A percentile compares a stretch with the other conserved stretches of the same genome.
Conservation (phyloP, 108 stramenopile species). For the Nannochloropsis salina region DNA sequence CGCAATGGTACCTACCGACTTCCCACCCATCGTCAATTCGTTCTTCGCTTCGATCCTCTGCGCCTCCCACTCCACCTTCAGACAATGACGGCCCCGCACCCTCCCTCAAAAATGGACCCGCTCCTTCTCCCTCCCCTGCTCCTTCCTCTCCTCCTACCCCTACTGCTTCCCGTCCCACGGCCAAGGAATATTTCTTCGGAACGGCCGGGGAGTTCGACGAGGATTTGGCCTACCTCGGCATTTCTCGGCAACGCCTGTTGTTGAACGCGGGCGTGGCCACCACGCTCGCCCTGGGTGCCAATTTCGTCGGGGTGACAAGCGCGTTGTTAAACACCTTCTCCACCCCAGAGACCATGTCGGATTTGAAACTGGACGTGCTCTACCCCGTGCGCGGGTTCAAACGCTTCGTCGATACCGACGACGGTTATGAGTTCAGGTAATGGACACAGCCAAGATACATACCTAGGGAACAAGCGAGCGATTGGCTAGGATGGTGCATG, state of each 20-base stretch:
- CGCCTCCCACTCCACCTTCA: background rate
- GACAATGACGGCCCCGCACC: background rate
- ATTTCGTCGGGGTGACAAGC: constrained; percentile 40
- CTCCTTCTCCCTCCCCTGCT: background rate
- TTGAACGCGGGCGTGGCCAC: constrained; percentile 31
- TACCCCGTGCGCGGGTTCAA: constrained; percentile 44
- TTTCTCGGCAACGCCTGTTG: background rate
- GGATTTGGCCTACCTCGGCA: background rate
- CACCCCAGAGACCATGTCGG: constrained; percentile 22
- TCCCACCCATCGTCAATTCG: no score
- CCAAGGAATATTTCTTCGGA: background rate
- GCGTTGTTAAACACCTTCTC: constrained; percentile 32
- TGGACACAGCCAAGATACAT: no score
- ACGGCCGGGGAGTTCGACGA: background rate
- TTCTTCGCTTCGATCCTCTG: background rate
- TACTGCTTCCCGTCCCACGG: background rate
- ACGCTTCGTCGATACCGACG: constrained; percentile 24
- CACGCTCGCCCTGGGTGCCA: constrained; percentile 26
- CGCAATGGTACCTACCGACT: no score
- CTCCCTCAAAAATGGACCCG: background rate
- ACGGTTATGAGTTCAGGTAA: constrained; percentile 41
- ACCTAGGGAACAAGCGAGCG: no score
- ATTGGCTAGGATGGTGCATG: no score
- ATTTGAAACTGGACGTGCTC: constrained; percentile 31
- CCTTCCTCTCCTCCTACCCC: background rate